Conservation (phyloP, 2,329 filamentous ascomycete genomes). For the Pyrenophora tritici-repentis region DNA sequence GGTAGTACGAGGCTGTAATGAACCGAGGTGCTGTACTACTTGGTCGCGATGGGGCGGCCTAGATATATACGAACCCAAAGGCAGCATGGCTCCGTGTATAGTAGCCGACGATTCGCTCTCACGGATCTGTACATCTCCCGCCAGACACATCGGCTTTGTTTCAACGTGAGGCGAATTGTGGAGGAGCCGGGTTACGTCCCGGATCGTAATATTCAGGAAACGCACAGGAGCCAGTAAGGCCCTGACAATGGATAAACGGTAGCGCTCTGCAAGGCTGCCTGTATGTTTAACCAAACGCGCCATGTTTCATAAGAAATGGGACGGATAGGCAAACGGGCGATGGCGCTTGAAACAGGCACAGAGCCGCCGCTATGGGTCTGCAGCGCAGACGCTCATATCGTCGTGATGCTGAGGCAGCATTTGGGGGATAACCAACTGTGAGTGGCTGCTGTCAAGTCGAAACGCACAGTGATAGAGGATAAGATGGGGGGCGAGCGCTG, state of each 20-base stretch:
- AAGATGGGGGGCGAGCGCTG: slow-evolving; percentile 10
- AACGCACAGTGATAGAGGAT: slow-evolving; percentile 22
- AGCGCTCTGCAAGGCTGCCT: slow-evolving; percentile 21
- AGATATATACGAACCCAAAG: slow-evolving; percentile 31
- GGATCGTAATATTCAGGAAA: slow-evolving; percentile 24
- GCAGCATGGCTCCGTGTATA: slow-evolving; percentile 10
- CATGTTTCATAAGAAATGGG: slow-evolving; percentile 40
- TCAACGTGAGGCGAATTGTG: slow-evolving; percentile 20
- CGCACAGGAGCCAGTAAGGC: slow-evolving; percentile 25
- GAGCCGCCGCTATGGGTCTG: slow-evolving; percentile 13
- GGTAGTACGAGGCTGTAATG: slow-evolving; percentile 24
- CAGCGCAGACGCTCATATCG: slow-evolving; percentile 14
- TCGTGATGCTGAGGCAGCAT: slow-evolving; percentile 7
- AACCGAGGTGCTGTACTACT: slow-evolving; percentile 6
- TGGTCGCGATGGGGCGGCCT: slow-evolving; percentile 17
- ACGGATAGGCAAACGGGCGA: slow-evolving; percentile 23
- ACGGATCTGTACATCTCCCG: slow-evolving; percentile 16
- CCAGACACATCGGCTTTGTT: slow-evolving; percentile 26
- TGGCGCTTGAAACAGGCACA: slow-evolving; percentile 34
- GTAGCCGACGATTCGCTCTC: slow-evolving; percentile 20
- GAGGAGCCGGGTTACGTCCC: slow-evolving; percentile 22
- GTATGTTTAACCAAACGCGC: slow-evolving; percentile 27
- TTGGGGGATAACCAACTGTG: slow-evolving; percentile 3
- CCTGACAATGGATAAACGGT: slow-evolving; percentile 10
- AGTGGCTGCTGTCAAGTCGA: slow-evolving; percentile 23